Conservation (phyloP, 108 stramenopile species). For the Skeletonema potamos region DNA sequence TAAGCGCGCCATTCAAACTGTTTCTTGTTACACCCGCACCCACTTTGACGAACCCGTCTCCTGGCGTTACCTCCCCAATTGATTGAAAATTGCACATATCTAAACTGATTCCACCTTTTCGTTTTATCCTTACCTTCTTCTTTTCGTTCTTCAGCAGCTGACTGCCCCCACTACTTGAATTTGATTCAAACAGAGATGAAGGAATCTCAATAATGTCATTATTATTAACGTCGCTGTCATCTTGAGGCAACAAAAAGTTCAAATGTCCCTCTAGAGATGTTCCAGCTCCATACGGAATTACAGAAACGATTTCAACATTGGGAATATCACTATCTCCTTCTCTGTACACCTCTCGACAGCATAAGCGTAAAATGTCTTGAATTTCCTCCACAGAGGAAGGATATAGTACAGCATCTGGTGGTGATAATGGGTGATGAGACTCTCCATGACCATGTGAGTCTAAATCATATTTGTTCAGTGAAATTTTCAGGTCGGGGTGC, state of each 20-base stretch:
- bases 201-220: conserved; percentile 25
- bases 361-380: conserved; percentile 54
- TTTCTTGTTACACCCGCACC: conserved; percentile 75
- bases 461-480: conserved; percentile 64
- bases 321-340: conserved; percentile 3
- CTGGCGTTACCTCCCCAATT: conserved; percentile 26
- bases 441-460: conserved; percentile 80
- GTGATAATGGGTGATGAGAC: conserved; percentile 58
- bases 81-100: conserved; percentile 63
- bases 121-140: conserved; percentile 44
- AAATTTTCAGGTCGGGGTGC: conserved; percentile 42
- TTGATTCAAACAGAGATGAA: conserved; percentile 14
- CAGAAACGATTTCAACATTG: conserved; percentile 61
- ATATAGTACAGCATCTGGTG: conserved; percentile 78
- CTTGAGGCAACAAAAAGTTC: conserved; percentile 25
- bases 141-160: not conserved
- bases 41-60: conserved; percentile 67
- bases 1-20: conserved; percentile 71
- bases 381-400: conserved; percentile 82
- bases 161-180: not conserved
- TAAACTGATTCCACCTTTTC: conserved; percentile 62
- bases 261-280: conserved; percentile 94
- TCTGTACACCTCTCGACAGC: conserved; percentile 39
- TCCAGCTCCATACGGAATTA: conserved; percentile 93
- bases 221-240: conserved; percentile 2